Evolutionary conservation across 768 basidiomycete genomes (phyloP), one percentile per base, ranked within the genome.

Genomic region (Tubosaeta brunneosetosa): DNA sequence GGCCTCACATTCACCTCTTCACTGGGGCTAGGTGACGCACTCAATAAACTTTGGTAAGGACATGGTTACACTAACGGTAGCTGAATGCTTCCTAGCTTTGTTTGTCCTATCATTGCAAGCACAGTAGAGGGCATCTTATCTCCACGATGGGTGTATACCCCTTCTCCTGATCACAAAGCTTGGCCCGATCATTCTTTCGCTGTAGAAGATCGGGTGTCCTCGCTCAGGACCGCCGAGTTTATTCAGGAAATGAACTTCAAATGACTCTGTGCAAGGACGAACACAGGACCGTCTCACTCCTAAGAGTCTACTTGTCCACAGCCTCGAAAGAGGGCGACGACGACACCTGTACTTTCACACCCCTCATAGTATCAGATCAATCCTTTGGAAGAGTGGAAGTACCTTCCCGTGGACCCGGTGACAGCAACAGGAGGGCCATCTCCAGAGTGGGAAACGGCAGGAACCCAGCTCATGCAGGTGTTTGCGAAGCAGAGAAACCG

Each of bases 391-490:
- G 65, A 68, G 33, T 64, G 64, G 64, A 57, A 51, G 25, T 56
- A 66, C 36, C 61, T 66, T 16, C 66, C 66, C 1, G 53, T 56
- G 4, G 66, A 67, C 22, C 64, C 61, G 6, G 54, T 66, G 25
- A 51, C 50, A 29, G 66, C 65, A 2, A 68, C 52, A 0, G 65
- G 65, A 9, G 64, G 65, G 4, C 50, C 32, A 8, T 53, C 44
- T n/a, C 13, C 48, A 3, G 60, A 51, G 17, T 67, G 66, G 65
- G 50, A 41, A 12, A 51, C 48, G 4, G 44, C 14, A 2, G 64
- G 63, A 16, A 26, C 5, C 3, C 44, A 13, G 25, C 55, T 67
- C 29, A 19, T 65, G 22, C 49, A 52, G 13, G 62, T 61, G 6
- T 44, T 55, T 0, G 34, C 44, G 4, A 48, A 53, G 13, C 49